phyloP scores from a whole-genome alignment of 1,284 basidiomycete species.

The Stygiomarasmius scandens region DNA sequence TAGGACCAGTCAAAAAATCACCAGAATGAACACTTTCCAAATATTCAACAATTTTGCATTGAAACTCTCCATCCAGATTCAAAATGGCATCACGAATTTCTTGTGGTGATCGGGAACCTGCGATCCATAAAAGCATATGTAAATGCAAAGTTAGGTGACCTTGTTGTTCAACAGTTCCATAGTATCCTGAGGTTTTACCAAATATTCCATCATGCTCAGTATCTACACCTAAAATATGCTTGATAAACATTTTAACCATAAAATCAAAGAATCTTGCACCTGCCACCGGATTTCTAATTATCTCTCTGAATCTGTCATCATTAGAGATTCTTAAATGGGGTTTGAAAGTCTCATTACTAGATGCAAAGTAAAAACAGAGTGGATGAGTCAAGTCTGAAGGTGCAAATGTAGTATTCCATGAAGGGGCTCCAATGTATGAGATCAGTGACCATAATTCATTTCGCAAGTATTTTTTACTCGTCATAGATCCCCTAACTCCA shows the following conservation, averaged over 20 bases:
- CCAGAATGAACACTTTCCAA: constrained; percentile 18
- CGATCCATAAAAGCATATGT: constrained; percentile 36
- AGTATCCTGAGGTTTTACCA: constrained; percentile 31
- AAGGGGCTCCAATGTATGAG: constrained; percentile 25
- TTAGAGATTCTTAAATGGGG: no score
- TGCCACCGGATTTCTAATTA: no score
- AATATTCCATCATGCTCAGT: constrained; percentile 19
- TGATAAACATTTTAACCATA: no score
- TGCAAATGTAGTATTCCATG: constrained; percentile 31
- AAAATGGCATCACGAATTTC: constrained; percentile 26
- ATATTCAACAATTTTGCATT: constrained; percentile 17
- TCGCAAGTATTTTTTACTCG: constrained; percentile 35
- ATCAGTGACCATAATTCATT: constrained; percentile 41
- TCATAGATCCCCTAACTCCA: constrained; percentile 37
- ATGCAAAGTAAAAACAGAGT: no score
- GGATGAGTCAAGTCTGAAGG: no score
- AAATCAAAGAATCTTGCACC: no score
- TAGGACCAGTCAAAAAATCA: constrained; percentile 16
- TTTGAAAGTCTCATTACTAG: no score
- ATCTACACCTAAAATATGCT: constrained; percentile 22
- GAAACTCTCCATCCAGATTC: constrained; percentile 18
- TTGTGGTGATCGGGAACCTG: constrained; percentile 25
- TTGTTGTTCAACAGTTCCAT: constrained; percentile 39
- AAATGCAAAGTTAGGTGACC: no score
- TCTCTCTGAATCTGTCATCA: no score